Conservation (phyloP, 2,329 filamentous ascomycete genomes). For the Eurotiales sp. region DNA sequence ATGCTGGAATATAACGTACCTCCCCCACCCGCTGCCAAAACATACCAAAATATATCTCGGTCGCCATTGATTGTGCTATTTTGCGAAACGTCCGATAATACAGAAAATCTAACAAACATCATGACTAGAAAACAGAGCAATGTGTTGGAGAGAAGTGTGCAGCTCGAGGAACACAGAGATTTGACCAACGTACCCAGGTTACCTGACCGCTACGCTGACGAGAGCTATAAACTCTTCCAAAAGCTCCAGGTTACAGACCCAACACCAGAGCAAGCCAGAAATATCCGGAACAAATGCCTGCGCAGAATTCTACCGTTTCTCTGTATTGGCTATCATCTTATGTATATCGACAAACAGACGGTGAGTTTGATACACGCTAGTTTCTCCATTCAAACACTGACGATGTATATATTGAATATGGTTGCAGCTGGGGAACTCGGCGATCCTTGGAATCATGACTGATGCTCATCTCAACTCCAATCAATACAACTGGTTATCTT, state of each 20-base stretch:
- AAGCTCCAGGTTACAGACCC: slow-evolving; percentile 37
- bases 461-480: slow-evolving; percentile 10
- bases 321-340: slow-evolving; percentile 38
- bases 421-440: slow-evolving; percentile 9
- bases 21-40: no score
- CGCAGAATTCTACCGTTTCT: slow-evolving; percentile 38
- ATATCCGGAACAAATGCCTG: slow-evolving; percentile 34
- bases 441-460: slow-evolving; percentile 12
- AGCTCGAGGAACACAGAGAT: slow-evolving; percentile 6
- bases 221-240: slow-evolving; percentile 42
- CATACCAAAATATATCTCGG: not conserved
- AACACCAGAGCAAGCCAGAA: slow-evolving; percentile 23
- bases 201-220: slow-evolving; percentile 37
- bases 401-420: no score
- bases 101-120: no score
- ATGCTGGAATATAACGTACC: no score
- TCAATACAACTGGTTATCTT: slow-evolving; percentile 13
- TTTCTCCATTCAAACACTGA: not conserved
- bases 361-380: slow-evolving; percentile 17
- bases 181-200: slow-evolving; percentile 25
- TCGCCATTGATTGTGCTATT: no score
- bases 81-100: no score
- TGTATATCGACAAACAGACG: slow-evolving; percentile 40
- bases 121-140: not conserved
- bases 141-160: not conserved